Base-by-base conservation (phyloP, 163 green algal genomes). In the Chlamydomonas reinhardtii region DNA sequence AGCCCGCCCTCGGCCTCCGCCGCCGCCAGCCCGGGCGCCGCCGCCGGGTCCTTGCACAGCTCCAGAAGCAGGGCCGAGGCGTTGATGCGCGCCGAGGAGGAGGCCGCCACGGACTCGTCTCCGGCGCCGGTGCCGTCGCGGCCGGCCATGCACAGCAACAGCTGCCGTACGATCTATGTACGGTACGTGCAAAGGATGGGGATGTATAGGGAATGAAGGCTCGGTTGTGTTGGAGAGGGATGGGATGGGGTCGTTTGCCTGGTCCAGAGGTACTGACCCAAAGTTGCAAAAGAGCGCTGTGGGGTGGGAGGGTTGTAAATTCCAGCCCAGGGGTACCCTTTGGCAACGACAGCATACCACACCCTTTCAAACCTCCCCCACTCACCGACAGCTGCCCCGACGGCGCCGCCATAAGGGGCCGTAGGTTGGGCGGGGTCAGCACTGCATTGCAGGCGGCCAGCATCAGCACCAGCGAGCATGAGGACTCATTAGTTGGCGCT, bases 31-130 rank as follows among this genome's bases (percentile, higher is more conserved):
- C 14, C 25, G 4, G 62, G 76, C 39, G 76, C 62, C 1, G 76
- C 62, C 16, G 29, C 4, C 4, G 64, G 76, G 76, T 84, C 76
- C 59, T 84, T 84, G 76, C 76, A 84, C 35, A 84, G 76, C 76
- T 84, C 76, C 39, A 84, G 64, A 15, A 84, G 76, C 24, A 84
- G 29, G 16, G 76, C 76, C 0, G 76, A 84, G 24, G 76, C 76
- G 76, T 84, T 84, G 39, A 66, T 14, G 17, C 76, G 62, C 0
- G 76, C 64, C 0, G 35, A 34, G 76, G 76, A 4, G 29, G 76
- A 31, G 39, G 76, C 76, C 25, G 76, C 76, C 15, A 84, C 76
- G 0, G 76, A 75, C 64, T 84, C 76, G 37, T 84, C 76, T 29
- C 39, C 27, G 29, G 29, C 39, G 39, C 76, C 76, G 64, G 29